Percentiles rank a stretch among this genome's conserved stretches.
These are phyloP conservation scores for Cladophialophora immunda DNA, from an alignment of 2,329 filamentous ascomycete species.

Conservation along the genomic window DNA sequence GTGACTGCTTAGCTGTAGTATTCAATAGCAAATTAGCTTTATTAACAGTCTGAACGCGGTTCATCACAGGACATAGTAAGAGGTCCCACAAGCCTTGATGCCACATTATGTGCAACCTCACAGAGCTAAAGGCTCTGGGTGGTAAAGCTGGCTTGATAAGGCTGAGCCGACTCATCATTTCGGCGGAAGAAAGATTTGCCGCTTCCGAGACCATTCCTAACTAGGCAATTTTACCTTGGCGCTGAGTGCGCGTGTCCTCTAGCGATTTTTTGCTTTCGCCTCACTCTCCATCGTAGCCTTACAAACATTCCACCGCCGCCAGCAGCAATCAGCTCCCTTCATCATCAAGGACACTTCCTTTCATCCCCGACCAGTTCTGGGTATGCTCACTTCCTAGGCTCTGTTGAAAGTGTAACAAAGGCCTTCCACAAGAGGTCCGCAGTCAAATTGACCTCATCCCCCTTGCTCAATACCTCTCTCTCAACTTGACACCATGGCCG, in stretches of 20 bases:
- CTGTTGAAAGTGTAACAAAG: not conserved
- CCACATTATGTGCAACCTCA: not conserved
- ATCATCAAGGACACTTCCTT: not conserved
- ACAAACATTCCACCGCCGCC: conserved; percentile 24
- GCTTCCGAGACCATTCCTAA: conserved; percentile 9
- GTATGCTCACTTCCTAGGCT: not conserved
- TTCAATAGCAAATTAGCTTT: conserved; percentile 2
- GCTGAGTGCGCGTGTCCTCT: conserved; percentile 20
- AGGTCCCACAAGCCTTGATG: not conserved
- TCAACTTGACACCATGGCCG: conserved; percentile 51
- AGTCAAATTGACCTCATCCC: not conserved
- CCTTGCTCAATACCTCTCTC: conserved; percentile 1
- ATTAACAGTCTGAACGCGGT: not conserved
- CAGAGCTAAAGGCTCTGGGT: not conserved
- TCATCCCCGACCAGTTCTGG: not conserved
- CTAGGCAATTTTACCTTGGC: conserved; percentile 9
- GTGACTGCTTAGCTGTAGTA: conserved; percentile 15
- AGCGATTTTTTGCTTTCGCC: conserved; percentile 36
- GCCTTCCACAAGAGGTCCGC: not conserved
- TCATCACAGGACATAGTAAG: not conserved
- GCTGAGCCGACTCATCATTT: not conserved
- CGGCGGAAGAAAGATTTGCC: conserved; percentile 23
- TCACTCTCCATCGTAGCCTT: conserved; percentile 38
- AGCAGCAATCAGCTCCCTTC: conserved; percentile 21
- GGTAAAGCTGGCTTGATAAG: not conserved